Percentiles rank a stretch among this genome's conserved stretches.
phyloP scores from a whole-genome alignment of 148 eudicot genomes.

The Nepenthes gracilis region DNA sequence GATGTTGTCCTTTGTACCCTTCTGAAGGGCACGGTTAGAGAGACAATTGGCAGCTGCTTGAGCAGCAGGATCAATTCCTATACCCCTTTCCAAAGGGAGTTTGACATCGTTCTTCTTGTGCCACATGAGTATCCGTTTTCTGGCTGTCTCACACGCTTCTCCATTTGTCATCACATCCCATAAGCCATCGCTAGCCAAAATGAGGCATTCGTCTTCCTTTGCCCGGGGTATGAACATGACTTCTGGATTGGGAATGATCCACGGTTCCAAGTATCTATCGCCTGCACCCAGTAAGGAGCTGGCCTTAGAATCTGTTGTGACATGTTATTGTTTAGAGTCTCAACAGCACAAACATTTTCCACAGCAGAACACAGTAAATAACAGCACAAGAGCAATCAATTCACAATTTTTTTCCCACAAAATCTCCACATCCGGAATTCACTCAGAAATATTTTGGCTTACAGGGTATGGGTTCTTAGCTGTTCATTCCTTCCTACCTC shows the following conservation, averaged over 20 bases:
- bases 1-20: slow-evolving; percentile 54
- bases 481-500: too few species aligned
- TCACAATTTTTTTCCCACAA: too few species aligned
- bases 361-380: too few species aligned
- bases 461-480: too few species aligned
- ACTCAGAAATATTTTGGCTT: too few species aligned
- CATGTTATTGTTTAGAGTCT: too few species aligned
- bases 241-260: slow-evolving; percentile 33
- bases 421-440: too few species aligned
- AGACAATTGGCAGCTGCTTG: slow-evolving; percentile 41
- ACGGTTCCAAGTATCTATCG: background rate
- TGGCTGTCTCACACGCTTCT: slow-evolving; percentile 42
- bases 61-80: slow-evolving; percentile 43
- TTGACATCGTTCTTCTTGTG: slow-evolving; percentile 35
- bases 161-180: slow-evolving; percentile 53
- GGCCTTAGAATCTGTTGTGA: background rate
- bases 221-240: slow-evolving; percentile 42
- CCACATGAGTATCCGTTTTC: slow-evolving; percentile 39
- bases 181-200: slow-evolving; percentile 33
- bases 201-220: slow-evolving; percentile 37
- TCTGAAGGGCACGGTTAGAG: slow-evolving; percentile 10
- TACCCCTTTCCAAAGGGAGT: slow-evolving; percentile 22
- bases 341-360: too few species aligned
- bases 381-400: too few species aligned
- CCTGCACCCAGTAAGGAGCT: background rate